Evolutionary conservation across 345 rosid species (phyloP), one percentile per base, ranked within the genome.

Genomic region (Euphorbia pulcherrima): DNA sequence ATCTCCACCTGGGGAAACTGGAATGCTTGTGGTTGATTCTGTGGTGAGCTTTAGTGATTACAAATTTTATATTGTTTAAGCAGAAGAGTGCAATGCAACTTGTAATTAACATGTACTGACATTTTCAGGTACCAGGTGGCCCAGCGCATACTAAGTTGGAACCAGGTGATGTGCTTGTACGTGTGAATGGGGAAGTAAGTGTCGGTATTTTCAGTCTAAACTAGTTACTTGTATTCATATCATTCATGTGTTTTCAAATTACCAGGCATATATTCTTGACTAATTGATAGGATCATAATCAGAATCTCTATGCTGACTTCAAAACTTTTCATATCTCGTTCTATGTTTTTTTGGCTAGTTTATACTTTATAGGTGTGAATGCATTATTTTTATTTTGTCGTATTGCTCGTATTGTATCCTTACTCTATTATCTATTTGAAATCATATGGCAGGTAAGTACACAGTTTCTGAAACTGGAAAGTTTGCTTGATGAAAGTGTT

Each of bases 91-190:
- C 39, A 52, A 65, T 20, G n/a, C 6, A 59, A 60, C 5, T 53
- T 60, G 40, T 66, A 14, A 40, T 53, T 33, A 16, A 64, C 39
- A 71, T 65, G 68, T 57, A 60, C 78, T 68, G 33, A 50, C 59
- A 41, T 77, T 72, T 78, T 72, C 85, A 93, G 98, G 98, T 87
- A 72, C 98, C 97, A 30, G 91, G 89, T 72, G 97, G 98, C 71
- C 97, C 97, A 68, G 94, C 96, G 46, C 83, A 89, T 78, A 86
- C 75, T 65, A 83, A 77, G 40, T 80, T 93, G 81, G 97, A 89
- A 85, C 86, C 97, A 13, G 98, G 98, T 58, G 98, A 90, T 83
- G 92, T 93, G 68, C 97, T 93, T 78, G 84, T 93, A 71, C 86
- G 81, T 65, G 86, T 90, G 78, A 93, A 93, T 72, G 90, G 92